Conservation (phyloP, 352 stramenopile genomes). For the Blastocystis sp. region DNA sequence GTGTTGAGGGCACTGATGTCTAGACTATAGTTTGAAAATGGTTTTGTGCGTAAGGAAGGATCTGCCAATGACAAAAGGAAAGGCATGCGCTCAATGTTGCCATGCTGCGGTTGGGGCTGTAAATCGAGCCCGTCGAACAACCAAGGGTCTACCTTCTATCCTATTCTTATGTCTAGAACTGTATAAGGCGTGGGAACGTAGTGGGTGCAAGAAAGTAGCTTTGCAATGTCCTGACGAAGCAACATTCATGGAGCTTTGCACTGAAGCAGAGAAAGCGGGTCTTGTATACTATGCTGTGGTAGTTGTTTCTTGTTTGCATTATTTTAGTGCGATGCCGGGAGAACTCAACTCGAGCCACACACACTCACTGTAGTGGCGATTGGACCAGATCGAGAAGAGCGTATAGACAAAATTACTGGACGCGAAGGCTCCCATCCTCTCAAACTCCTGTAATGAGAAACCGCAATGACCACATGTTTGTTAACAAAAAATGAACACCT, state of each 20-base stretch:
- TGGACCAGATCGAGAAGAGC: constrained; percentile 10
- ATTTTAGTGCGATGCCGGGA: constrained; percentile 18
- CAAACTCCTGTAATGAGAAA: constrained; percentile 25
- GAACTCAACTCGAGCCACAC: constrained; percentile 47
- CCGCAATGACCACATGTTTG: background rate
- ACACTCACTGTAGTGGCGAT: constrained; percentile 32
- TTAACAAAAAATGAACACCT: background rate
- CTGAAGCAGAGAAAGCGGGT: constrained; percentile 2
- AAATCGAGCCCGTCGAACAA: background rate
- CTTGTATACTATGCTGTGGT: constrained; percentile 54
- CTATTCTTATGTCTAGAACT: background rate
- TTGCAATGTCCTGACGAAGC: constrained; percentile 24
- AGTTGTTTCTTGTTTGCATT: background rate
- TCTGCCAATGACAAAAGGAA: constrained; percentile 52
- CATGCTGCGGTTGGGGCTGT: constrained; percentile 34
- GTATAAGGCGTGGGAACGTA: constrained; percentile 26
- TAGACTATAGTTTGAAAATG: constrained; percentile 60
- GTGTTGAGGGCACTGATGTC: background rate
- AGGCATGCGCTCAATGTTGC: constrained; percentile 48
- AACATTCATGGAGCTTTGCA: background rate
- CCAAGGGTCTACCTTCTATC: background rate
- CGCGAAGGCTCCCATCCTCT: background rate
- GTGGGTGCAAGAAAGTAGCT: constrained; percentile 58
- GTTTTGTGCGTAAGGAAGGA: constrained; percentile 49
- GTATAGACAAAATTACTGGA: constrained; percentile 60